phyloP scores from a whole-genome alignment of 2,329 filamentous ascomycete genomes.

The Diatrype stigma region DNA sequence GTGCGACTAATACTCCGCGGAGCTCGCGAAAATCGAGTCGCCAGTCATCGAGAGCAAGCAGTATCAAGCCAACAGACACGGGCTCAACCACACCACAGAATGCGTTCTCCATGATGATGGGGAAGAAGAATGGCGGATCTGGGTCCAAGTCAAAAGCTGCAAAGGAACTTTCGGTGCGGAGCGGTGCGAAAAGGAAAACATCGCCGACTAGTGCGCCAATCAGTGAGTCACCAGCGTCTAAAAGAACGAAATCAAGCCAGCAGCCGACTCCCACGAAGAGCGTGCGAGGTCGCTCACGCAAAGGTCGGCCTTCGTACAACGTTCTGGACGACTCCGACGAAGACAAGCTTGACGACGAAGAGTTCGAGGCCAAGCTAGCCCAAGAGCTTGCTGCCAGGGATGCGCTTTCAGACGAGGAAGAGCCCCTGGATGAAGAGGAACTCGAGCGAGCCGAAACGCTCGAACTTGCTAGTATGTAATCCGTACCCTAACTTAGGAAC shows the following conservation, averaged over 20 bases:
- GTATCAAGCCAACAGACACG: constrained; percentile 18
- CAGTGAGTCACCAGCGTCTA: constrained; percentile 40
- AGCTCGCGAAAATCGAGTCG: constrained; percentile 30
- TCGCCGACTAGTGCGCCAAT: constrained; percentile 26
- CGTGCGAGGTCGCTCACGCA: constrained; percentile 43
- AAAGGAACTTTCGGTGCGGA: constrained; percentile 15
- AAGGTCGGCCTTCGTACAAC: constrained; percentile 43
- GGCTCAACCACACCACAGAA: constrained; percentile 29
- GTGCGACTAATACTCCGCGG: constrained; percentile 41
- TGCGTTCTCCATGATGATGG: constrained; percentile 54
- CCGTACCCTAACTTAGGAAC: constrained; percentile 32
- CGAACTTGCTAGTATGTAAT: constrained; percentile 66
- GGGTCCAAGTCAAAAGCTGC: constrained; percentile 17
- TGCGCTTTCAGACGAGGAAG: constrained; percentile 28
- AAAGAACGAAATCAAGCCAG: constrained; percentile 71
- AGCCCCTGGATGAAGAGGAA: constrained; percentile 51
- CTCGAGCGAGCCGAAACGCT: constrained; percentile 62
- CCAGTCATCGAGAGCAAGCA: constrained; percentile 37
- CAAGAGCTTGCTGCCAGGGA: constrained; percentile 49
- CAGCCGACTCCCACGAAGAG: constrained; percentile 66
- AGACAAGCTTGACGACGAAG: constrained; percentile 68
- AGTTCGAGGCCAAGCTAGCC: constrained; percentile 77
- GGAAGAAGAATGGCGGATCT: constrained; percentile 26
- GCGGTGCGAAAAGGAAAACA: constrained; percentile 32
- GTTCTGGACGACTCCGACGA: constrained; percentile 57